Base-by-base conservation (phyloP, 1,284 basidiomycete species). In the Mycocalia duriaeana region DNA sequence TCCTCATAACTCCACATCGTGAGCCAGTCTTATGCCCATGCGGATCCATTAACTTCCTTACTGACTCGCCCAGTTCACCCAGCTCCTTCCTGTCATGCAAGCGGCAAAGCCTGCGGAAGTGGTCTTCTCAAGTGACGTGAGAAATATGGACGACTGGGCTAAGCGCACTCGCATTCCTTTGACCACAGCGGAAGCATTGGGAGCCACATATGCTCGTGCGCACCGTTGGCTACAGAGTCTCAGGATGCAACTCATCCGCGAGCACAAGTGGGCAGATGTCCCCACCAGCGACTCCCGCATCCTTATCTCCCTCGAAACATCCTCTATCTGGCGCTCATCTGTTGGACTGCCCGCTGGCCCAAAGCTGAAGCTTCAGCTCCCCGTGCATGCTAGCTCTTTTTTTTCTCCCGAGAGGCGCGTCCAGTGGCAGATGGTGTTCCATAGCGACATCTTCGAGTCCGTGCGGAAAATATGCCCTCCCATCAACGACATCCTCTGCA, bases 391-490 rank as follows among this genome's bases (percentile, higher is more conserved):
- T 41, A 83, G 82, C 25, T 87, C 87, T 16, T 90, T 90, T 66
- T 90, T 90, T 68, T 85, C 83, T 45, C 85, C 86, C 11, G 85
- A 89, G 63, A 72, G 88, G 56, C 77, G 85, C 52, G 77, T 89
- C 38, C 87, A 89, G 60, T 90, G 88, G 87, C 81, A 90, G 63
- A 89, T 90, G 87, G 85, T 89, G 53, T 90, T 90, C 62, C 86
- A 90, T 64, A 81, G 79, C 58, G 85, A 88, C 61, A 80, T 83
- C 49, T 90, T 89, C 69, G 85, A 85, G 53, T 82, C 81, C 37
- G 77, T 89, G 53, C 77, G 87, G 38, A 85, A 87, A 66, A 81
- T 85, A 58, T 81, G 84, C 47, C 79, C 81, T 35, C 84, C 87
- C 43, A 77, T 90, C 63, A 80, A 77, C 63, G 87, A 89, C 66